Evolutionary conservation across 148 eudicot species (phyloP).

Genomic region (Rhododendron kiyosumense): DNA sequence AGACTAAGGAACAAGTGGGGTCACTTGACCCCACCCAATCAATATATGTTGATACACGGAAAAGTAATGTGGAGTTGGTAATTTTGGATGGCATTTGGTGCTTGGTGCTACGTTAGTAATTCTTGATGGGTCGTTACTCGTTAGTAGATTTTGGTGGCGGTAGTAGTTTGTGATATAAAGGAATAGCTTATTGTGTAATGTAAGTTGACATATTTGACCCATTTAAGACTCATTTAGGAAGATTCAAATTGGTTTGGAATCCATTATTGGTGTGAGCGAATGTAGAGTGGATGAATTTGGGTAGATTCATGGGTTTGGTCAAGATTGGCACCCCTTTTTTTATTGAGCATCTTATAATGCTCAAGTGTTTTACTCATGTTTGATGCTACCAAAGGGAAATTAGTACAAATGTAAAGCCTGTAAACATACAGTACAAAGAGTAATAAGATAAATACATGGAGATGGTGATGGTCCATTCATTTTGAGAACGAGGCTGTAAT

Average conservation of each 20-base stretch:
- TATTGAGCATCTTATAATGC: background rate
- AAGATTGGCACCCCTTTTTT: background rate
- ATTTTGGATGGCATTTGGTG: background rate
- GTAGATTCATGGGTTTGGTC: background rate
- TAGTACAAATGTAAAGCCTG: background rate
- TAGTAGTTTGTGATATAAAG: background rate
- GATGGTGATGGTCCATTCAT: background rate
- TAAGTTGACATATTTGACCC: background rate
- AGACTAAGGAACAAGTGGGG: background rate
- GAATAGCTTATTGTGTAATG: background rate
- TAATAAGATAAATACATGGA: background rate
- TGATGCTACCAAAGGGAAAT: background rate
- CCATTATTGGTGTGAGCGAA: background rate
- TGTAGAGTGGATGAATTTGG: background rate
- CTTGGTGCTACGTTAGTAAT: background rate
- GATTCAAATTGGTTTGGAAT: background rate
- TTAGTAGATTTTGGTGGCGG: background rate
- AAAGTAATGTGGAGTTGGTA: background rate
- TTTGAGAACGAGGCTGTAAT: background rate
- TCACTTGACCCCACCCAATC: background rate
- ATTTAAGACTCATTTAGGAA: background rate
- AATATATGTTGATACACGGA: background rate
- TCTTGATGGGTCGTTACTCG: background rate
- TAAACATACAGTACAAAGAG: background rate
- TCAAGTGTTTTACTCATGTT: background rate